These are phyloP conservation scores for Fusarium mangiferae DNA, from an alignment of 2,329 filamentous ascomycete genomes.

Conservation along the genomic window DNA sequence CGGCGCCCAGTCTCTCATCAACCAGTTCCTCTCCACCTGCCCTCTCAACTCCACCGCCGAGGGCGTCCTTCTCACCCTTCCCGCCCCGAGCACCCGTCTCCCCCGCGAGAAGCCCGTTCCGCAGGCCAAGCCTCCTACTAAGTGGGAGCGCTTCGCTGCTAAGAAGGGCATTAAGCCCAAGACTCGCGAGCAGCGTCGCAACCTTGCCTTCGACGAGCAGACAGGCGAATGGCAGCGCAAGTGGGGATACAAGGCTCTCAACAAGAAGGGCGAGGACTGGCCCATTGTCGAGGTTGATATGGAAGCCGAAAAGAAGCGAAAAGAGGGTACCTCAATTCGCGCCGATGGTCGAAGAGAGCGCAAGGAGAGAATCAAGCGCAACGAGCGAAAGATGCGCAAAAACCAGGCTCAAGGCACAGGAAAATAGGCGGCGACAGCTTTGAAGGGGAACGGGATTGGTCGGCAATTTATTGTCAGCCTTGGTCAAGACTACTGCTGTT, in stretches of 20 bases:
- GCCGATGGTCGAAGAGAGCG: slow-evolving; percentile 72
- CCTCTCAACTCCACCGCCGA: slow-evolving; percentile 75
- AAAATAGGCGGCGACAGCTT: slow-evolving; percentile 32
- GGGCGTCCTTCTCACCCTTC: slow-evolving; percentile 83
- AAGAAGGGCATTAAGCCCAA: slow-evolving; percentile 97
- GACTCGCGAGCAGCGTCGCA: slow-evolving; percentile 76
- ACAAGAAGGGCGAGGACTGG: slow-evolving; percentile 88
- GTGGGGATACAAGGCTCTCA: slow-evolving; percentile 94
- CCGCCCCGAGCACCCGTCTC: slow-evolving; percentile 73
- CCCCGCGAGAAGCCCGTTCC: slow-evolving; percentile 95
- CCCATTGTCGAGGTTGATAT: slow-evolving; percentile 86
- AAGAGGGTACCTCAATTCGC: slow-evolving; percentile 70
- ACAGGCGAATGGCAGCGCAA: slow-evolving; percentile 90
- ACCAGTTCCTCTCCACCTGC: slow-evolving; percentile 92
- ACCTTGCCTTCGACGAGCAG: slow-evolving; percentile 85
- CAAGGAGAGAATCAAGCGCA: slow-evolving; percentile 76
- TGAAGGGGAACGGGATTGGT: slow-evolving; percentile 1
- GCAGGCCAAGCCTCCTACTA: slow-evolving; percentile 82
- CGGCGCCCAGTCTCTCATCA: slow-evolving; percentile 90
- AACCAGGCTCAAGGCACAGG: slow-evolving; percentile 62
- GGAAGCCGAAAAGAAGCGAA: slow-evolving; percentile 71
- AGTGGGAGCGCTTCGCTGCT: slow-evolving; percentile 95
- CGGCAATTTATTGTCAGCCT: slow-evolving; percentile 10
- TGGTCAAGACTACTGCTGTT: slow-evolving; percentile 23
- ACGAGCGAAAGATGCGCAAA: slow-evolving; percentile 75